Evolutionary conservation across 2,329 filamentous ascomycete genomes (phyloP).

Genomic region (Thielaviopsis populi): DNA sequence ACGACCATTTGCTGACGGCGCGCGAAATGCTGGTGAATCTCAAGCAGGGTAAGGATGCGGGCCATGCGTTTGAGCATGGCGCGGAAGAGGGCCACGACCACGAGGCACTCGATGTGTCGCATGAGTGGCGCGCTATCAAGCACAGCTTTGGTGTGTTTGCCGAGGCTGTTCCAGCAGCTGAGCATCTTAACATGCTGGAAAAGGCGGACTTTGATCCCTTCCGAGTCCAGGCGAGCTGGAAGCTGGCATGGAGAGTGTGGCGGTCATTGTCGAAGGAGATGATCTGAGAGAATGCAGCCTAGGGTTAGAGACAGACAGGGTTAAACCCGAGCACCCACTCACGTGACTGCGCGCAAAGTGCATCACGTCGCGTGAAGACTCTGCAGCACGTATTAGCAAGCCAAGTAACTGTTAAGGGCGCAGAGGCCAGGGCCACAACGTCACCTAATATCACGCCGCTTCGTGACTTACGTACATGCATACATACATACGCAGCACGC

Average conservation of each 20-base stretch:
- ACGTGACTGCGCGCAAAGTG: constrained; percentile 16
- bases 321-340: background rate
- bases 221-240: constrained; percentile 57
- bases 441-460: background rate
- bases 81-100: constrained; percentile 56
- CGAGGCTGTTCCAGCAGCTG: constrained; percentile 59
- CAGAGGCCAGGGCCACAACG: background rate
- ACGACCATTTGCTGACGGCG: constrained; percentile 89
- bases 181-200: constrained; percentile 69
- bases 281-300: background rate
- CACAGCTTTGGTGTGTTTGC: constrained; percentile 66
- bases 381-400: background rate
- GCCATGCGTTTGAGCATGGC: constrained; percentile 73
- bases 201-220: constrained; percentile 70
- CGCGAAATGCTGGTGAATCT: constrained; percentile 79
- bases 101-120: constrained; percentile 26
- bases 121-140: constrained; percentile 31
- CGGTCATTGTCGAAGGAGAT: constrained; percentile 33
- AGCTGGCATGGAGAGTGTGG: constrained; percentile 63
- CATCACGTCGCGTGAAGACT: constrained; percentile 6
- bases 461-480: no score
- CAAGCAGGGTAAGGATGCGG: constrained; percentile 55
- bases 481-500: background rate
- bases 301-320: background rate
- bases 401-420: no score